phyloP scores from a whole-genome alignment of 139 green algal genomes.

The Zygnema circumcarinatum region DNA sequence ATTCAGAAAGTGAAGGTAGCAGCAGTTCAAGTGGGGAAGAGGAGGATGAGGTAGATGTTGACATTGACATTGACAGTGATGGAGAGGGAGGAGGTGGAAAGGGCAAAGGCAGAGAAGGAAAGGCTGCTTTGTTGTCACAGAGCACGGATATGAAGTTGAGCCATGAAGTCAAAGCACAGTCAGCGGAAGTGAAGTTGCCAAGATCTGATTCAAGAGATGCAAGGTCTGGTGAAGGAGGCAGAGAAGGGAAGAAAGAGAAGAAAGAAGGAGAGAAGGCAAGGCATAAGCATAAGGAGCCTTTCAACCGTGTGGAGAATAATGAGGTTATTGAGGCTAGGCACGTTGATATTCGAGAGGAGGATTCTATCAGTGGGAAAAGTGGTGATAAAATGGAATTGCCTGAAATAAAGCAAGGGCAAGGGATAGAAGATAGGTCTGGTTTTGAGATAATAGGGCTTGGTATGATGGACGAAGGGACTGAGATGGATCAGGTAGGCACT shows the following conservation, averaged over 20 bases:
- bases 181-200: neutral
- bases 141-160: neutral
- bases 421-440: neutral
- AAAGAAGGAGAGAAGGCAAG: neutral
- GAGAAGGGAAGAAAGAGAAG: neutral
- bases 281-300: conserved; percentile 8
- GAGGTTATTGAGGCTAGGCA: no score
- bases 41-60: neutral
- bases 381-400: no score
- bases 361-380: no score
- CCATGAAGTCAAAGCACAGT: conserved; percentile 6
- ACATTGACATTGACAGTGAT: conserved; percentile 10
- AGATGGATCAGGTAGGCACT: neutral
- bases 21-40: conserved; percentile 12
- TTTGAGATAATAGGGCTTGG: neutral
- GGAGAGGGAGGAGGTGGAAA: neutral
- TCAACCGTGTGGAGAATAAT: no score
- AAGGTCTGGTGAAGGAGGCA: neutral
- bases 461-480: neutral
- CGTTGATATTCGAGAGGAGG: no score
- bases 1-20: neutral
- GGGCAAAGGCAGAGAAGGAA: neutral
- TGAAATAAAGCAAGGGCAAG: neutral
- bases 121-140: neutral
- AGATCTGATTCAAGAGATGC: neutral